These are phyloP conservation scores for Cordyceps javanica DNA, from an alignment of 2,329 filamentous ascomycete genomes.

Conservation along the genomic window DNA sequence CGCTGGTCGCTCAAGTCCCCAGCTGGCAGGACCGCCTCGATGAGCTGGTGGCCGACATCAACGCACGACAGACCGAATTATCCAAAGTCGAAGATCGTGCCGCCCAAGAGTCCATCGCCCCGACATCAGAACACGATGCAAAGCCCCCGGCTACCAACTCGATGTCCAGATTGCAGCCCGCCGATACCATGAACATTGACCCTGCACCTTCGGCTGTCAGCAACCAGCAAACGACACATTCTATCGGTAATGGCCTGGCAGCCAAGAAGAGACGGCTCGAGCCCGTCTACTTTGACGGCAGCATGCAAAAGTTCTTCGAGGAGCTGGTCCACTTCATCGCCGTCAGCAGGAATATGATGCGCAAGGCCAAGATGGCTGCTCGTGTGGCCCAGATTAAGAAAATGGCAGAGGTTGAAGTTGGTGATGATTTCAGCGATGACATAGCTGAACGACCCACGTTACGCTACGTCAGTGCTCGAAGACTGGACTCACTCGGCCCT, in stretches of 20 bases:
- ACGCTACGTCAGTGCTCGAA: slow-evolving; percentile 33
- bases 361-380: slow-evolving; percentile 80
- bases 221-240: not conserved
- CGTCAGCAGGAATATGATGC: slow-evolving; percentile 72
- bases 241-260: not conserved
- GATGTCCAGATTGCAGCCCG: not conserved
- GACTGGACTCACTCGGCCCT: slow-evolving; percentile 21
- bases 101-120: slow-evolving; percentile 14
- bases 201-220: not conserved
- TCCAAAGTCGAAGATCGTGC: slow-evolving; percentile 36
- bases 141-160: not conserved
- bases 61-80: slow-evolving; percentile 54
- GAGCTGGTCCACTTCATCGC: slow-evolving; percentile 76
- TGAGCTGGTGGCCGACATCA: slow-evolving; percentile 54
- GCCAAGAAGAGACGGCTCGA: slow-evolving; percentile 39
- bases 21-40: slow-evolving; percentile 55
- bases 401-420: slow-evolving; percentile 53
- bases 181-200: slow-evolving; percentile 8
- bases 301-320: slow-evolving; percentile 78
- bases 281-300: slow-evolving; percentile 84
- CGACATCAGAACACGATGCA: not conserved
- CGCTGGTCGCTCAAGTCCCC: slow-evolving; percentile 50
- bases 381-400: slow-evolving; percentile 62
- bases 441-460: slow-evolving; percentile 19
- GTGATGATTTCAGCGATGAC: slow-evolving; percentile 40